phyloP scores from a whole-genome alignment of 768 basidiomycete genomes.

The Boletus insuetus region DNA sequence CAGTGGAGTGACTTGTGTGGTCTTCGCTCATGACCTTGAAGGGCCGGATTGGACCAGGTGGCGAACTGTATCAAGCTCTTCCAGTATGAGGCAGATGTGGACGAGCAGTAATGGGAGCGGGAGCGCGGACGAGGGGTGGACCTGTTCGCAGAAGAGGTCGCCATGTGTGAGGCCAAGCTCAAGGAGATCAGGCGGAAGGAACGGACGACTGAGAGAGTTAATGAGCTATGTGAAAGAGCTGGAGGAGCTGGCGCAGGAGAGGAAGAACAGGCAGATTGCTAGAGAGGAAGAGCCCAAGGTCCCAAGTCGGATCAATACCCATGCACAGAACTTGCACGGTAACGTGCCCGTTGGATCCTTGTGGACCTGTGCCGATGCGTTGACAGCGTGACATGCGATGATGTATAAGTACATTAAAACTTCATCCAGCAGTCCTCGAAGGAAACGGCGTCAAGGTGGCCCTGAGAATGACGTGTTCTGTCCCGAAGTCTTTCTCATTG shows the following conservation, averaged over 20 bases:
- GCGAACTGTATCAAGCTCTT: slow-evolving; percentile 99
- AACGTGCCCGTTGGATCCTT: slow-evolving; percentile 22
- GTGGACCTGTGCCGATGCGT: slow-evolving; percentile 4
- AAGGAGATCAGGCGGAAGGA: slow-evolving; percentile 84
- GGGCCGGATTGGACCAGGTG: slow-evolving; percentile 93
- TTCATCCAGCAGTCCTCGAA: slow-evolving; percentile 81
- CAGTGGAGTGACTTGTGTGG: slow-evolving; percentile 87
- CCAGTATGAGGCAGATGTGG: slow-evolving; percentile 98
- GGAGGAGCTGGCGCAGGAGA: slow-evolving; percentile 74
- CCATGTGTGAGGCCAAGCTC: slow-evolving; percentile 82
- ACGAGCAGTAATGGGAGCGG: slow-evolving; percentile 86
- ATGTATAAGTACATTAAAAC: slow-evolving; percentile 82
- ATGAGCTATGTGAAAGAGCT: slow-evolving; percentile 80
- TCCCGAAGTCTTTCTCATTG: slow-evolving; percentile 94
- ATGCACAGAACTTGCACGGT: slow-evolving; percentile 94
- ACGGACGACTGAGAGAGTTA: slow-evolving; percentile 70
- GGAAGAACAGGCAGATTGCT: slow-evolving; percentile 50
- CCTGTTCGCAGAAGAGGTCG: slow-evolving; percentile 80
- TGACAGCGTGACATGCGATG: slow-evolving; percentile 85
- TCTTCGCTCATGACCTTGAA: slow-evolving; percentile 92
- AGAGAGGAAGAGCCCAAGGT: slow-evolving; percentile 41
- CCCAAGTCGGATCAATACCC: slow-evolving; percentile 85
- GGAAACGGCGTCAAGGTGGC: slow-evolving; percentile 79
- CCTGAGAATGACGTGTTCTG: slow-evolving; percentile 89
- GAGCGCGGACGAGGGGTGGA: slow-evolving; percentile 74